Evolutionary conservation across 805 yeast genomes (phyloP), one percentile per base, ranked within the genome.

Genomic region (Barnettozyma californica): DNA sequence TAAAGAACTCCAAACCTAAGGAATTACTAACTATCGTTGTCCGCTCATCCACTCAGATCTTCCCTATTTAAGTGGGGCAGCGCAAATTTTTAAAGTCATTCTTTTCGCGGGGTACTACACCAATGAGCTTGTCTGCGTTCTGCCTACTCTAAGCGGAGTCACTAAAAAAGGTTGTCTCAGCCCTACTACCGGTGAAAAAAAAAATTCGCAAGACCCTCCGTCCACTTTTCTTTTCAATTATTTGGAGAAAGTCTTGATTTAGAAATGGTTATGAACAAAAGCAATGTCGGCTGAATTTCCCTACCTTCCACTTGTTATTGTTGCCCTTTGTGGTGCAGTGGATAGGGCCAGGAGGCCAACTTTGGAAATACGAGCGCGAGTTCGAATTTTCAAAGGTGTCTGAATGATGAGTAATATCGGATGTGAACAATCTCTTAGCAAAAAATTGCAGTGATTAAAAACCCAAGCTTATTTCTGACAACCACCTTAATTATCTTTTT

Each of bases 371-470:
- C 18, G n/a, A 26, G 41, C 45, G 29, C 40, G 6, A 34, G 60
- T 54, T 56, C 60, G 56, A 54, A 45, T 40, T 50, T 42, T 49
- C 44, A 35, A 49, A 25, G 46, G 47, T 46, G 53, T 46, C 47
- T 50, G 46, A 52, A 57, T 60, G 64, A 60, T 59, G 62, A 59
- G 50, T 54, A 46, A 35, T 49, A 54, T 51, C 54, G 57, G 57
- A 57, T 53, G 64, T 60, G 64, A 60, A 60, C 64, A 60, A 60
- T 60, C 64, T 58, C 64, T 60, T 56, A 60, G 61, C 53, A 55
- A 47, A 55, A 53, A 38, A 47, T n/a, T 37, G 50, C 61, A 44
- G 55, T 58, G 64, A 60, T 59, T 59, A 58, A 50, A 58, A 60
- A 58, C 52, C 64, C 61, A 54, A 56, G 62, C 56, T 60, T 54